phyloP scores from a whole-genome alignment of 2,329 filamentous ascomycete genomes.

The Aspergillus fischeri region DNA sequence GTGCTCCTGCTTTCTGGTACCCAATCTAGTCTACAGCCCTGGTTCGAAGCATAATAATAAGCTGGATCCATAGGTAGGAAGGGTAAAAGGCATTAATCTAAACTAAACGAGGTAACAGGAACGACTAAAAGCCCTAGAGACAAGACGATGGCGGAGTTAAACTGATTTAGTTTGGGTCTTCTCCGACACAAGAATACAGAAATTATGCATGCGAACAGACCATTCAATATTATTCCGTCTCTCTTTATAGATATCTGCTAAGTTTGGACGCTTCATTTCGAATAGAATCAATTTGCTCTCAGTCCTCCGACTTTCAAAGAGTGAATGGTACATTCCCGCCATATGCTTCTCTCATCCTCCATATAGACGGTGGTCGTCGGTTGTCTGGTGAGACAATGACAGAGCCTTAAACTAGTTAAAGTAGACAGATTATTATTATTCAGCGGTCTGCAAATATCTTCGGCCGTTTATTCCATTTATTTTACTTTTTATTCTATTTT shows the following conservation, averaged over 20 bases:
- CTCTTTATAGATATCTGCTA: not conserved
- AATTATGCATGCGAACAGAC: too few species aligned
- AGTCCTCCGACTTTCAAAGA: not conserved
- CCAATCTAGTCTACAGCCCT: not conserved
- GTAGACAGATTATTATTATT: not conserved
- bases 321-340: not conserved
- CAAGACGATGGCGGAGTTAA: not conserved
- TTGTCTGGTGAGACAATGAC: not conserved
- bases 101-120: not conserved
- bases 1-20: not conserved
- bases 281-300: not conserved
- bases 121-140: not conserved
- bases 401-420: not conserved
- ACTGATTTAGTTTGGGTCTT: not conserved
- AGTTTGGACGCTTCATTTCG: not conserved
- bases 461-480: too few species aligned
- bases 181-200: not conserved
- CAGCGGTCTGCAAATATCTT: too few species aligned
- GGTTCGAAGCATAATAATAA: not conserved
- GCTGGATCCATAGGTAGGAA: not conserved
- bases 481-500: too few species aligned
- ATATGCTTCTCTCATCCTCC: not conserved
- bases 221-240: not conserved
- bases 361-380: not conserved
- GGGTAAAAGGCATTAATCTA: not conserved